phyloP scores from a whole-genome alignment of 306 rosid genomes.

The Canavalia gladiata region DNA sequence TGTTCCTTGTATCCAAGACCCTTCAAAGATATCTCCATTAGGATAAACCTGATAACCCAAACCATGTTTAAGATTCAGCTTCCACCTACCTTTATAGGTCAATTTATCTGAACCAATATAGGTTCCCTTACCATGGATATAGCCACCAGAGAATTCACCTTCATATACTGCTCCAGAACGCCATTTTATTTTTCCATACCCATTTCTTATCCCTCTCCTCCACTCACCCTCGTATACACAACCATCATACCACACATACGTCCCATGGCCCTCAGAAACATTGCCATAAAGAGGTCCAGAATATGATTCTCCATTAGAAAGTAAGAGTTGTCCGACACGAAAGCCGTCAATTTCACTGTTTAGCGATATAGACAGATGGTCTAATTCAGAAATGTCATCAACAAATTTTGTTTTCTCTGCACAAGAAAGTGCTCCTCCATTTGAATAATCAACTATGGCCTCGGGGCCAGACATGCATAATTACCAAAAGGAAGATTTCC shows the following conservation, averaged over 20 bases:
- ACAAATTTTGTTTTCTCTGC: constrained; percentile 78
- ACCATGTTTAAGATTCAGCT: constrained; percentile 85
- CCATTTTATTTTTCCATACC: constrained; percentile 69
- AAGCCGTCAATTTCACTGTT: constrained; percentile 68
- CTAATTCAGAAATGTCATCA: constrained; percentile 56
- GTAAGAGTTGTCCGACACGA: constrained; percentile 68
- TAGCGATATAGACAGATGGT: constrained; percentile 46
- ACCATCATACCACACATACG: constrained; percentile 78
- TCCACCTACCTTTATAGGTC: constrained; percentile 86
- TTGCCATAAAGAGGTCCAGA: constrained; percentile 76
- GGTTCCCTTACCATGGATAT: constrained; percentile 80
- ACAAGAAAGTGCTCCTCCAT: constrained; percentile 62
- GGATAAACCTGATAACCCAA: constrained; percentile 82
- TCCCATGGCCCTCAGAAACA: constrained; percentile 80
- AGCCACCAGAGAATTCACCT: constrained; percentile 90
- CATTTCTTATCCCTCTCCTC: constrained; percentile 88
- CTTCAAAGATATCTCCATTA: constrained; percentile 80
- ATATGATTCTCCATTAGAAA: constrained; percentile 72
- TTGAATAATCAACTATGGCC: constrained; percentile 68
- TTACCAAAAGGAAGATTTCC: constrained; percentile 56
- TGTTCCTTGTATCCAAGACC: constrained; percentile 89
- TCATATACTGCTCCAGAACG: constrained; percentile 80
- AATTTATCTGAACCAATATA: constrained; percentile 66
- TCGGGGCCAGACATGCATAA: constrained; percentile 92
- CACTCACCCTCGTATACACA: constrained; percentile 85